Evolutionary conservation across 495 filamentous ascomycete genomes (phyloP).

Genomic region (Lasiosphaeria hispida): DNA sequence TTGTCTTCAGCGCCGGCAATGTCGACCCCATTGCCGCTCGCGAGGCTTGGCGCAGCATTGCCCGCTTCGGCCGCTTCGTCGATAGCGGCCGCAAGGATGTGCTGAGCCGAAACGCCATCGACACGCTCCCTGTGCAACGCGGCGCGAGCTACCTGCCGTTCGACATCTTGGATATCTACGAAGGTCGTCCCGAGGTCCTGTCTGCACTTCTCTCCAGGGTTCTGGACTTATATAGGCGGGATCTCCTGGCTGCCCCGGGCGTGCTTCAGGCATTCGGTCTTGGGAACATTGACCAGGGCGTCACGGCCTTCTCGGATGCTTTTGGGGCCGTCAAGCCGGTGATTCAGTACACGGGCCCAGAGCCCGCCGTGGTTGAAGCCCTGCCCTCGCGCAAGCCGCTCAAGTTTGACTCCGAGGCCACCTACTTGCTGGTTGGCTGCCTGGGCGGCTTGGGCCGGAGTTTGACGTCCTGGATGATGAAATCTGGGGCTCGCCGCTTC

Average conservation of each 20-base stretch:
- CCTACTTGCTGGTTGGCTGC: constrained; percentile 56
- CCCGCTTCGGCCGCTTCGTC: constrained; percentile 52
- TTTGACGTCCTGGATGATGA: constrained; percentile 51
- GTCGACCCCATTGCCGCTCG: constrained; percentile 19
- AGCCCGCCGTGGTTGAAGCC: neutral
- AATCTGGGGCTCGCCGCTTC: constrained; percentile 41
- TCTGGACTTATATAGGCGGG: too few relatives aligned
- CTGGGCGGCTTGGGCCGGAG: constrained; percentile 57
- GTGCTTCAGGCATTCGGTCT: neutral
- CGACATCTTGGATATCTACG: constrained; percentile 21
- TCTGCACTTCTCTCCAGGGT: neutral
- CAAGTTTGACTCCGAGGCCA: neutral
- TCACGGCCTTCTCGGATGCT: constrained; percentile 16
- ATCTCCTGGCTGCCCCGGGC: too few relatives aligned
- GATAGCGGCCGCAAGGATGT: constrained; percentile 52
- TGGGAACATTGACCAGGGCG: constrained; percentile 13
- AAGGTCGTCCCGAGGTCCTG: constrained; percentile 9
- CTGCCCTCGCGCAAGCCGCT: neutral
- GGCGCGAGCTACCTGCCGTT: constrained; percentile 22
- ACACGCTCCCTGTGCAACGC: constrained; percentile 19
- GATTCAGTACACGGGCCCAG: neutral
- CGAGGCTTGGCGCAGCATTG: constrained; percentile 38
- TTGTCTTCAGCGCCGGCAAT: constrained; percentile 28
- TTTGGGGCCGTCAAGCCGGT: constrained; percentile 6
- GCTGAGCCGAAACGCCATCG: constrained; percentile 13